A percentile compares a stretch with the other conserved stretches of the same genome.
phyloP scores from a whole-genome alignment of 208 protist genomes.

The Trypanosoma boissoni region DNA sequence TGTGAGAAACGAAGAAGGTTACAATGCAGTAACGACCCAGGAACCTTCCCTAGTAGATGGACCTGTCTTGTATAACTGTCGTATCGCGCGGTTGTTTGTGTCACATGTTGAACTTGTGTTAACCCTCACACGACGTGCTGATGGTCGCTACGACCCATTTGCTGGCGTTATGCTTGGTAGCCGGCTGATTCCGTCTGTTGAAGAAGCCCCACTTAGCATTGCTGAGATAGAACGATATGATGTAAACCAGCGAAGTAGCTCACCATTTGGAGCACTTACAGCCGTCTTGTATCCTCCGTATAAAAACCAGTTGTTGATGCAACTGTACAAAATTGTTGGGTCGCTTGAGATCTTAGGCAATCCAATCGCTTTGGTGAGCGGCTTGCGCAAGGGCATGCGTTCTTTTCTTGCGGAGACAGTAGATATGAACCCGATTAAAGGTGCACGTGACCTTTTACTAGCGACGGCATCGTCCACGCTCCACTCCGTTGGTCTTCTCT shows the following conservation, averaged over 20 bases:
- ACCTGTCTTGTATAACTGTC: constrained; percentile 30
- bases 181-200: constrained; percentile 51
- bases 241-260: constrained; percentile 36
- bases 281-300: constrained; percentile 52
- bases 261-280: constrained; percentile 19
- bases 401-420: constrained; percentile 37
- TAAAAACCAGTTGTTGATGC: constrained; percentile 57
- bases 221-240: constrained; percentile 27
- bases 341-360: constrained; percentile 76
- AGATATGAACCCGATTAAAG: constrained; percentile 33
- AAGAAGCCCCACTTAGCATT: constrained; percentile 33
- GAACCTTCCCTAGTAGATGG: constrained; percentile 1
- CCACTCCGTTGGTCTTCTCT: constrained; percentile 68
- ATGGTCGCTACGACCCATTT: constrained; percentile 54
- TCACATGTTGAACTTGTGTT: constrained; percentile 36
- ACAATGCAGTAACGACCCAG: neutral
- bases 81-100: constrained; percentile 38
- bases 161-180: constrained; percentile 25
- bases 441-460: constrained; percentile 45
- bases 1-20: too few relatives aligned
- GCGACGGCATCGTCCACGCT: constrained; percentile 62
- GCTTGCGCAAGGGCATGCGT: constrained; percentile 56
- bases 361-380: constrained; percentile 51
- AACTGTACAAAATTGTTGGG: constrained; percentile 72
- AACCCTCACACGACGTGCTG: constrained; percentile 43